These are phyloP conservation scores for Phytophthora vignae DNA, from an alignment of 352 stramenopile species.

Conservation along the genomic window DNA sequence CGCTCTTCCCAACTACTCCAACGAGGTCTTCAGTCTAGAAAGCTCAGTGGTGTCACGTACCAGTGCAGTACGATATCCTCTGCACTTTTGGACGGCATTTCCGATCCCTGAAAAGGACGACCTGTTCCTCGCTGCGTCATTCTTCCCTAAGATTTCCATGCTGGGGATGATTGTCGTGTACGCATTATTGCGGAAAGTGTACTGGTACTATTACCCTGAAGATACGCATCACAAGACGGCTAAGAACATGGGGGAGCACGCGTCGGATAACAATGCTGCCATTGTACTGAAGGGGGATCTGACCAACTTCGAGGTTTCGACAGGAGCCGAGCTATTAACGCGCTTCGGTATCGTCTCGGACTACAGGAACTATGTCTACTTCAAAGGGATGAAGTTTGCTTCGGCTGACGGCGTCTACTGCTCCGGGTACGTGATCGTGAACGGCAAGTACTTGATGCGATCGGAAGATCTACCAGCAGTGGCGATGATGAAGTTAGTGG, in stretches of 20 bases:
- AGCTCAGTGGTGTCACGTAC: background rate
- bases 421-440: background rate
- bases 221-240: background rate
- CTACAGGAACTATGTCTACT: background rate
- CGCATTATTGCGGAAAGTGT: background rate
- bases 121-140: background rate
- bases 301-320: background rate
- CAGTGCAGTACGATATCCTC: background rate
- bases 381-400: conserved; percentile 2
- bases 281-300: background rate
- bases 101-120: background rate
- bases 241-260: background rate
- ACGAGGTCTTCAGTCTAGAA: background rate
- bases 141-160: background rate
- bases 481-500: conserved; percentile 36
- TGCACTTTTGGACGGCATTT: background rate
- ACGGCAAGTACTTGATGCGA: conserved; percentile 37
- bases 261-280: no score
- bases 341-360: background rate
- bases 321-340: background rate
- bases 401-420: background rate
- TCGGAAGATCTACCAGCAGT: conserved; percentile 32
- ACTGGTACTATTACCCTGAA: background rate
- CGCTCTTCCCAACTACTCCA: no score
- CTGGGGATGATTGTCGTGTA: background rate